Conservation (phyloP, 805 yeast genomes). For the Starmerella powellii region DNA sequence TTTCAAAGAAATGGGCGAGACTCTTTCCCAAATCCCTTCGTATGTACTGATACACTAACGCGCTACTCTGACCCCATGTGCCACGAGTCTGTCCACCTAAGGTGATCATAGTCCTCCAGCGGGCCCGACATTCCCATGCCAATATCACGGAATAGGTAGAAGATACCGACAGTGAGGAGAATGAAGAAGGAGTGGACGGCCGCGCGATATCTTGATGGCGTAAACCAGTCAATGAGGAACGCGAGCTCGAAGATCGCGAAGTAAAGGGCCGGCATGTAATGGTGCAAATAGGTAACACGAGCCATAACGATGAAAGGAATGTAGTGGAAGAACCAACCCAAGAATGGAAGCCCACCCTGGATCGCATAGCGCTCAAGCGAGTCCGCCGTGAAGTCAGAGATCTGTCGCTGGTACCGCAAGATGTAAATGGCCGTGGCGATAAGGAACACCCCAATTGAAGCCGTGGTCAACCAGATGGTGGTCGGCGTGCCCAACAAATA, state of each 20-base stretch:
- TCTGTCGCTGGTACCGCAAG: slow-evolving; percentile 52
- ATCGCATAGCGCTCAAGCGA: slow-evolving; percentile 36
- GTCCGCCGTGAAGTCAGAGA: slow-evolving; percentile 34
- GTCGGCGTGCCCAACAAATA: slow-evolving; percentile 58
- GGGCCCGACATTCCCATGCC: slow-evolving; percentile 71
- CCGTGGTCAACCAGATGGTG: slow-evolving; percentile 46
- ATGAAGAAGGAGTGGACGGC: slow-evolving; percentile 39
- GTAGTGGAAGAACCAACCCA: slow-evolving; percentile 84
- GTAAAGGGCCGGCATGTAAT: slow-evolving; percentile 87
- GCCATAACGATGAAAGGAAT: slow-evolving; percentile 87
- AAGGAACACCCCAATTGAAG: slow-evolving; percentile 33
- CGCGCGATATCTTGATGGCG: slow-evolving; percentile 21
- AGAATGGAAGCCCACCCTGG: slow-evolving; percentile 72
- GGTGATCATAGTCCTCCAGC: slow-evolving; percentile 36
- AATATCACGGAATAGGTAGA: slow-evolving; percentile 51
- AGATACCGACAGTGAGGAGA: slow-evolving; percentile 42
- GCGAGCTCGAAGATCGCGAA: slow-evolving; percentile 76
- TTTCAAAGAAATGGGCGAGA: no score
- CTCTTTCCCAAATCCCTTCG: no score
- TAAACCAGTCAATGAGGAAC: slow-evolving; percentile 44
- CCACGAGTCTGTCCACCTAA: slow-evolving; percentile 37
- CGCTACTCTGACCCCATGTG: slow-evolving; percentile 15
- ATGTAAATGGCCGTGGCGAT: slow-evolving; percentile 32
- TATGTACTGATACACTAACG: no score
- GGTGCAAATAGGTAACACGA: slow-evolving; percentile 93